A percentile compares a stretch with the other conserved stretches of the same genome.
Conservation (phyloP, 2,329 filamentous ascomycete genomes). For the Talaromyces islandicus region DNA sequence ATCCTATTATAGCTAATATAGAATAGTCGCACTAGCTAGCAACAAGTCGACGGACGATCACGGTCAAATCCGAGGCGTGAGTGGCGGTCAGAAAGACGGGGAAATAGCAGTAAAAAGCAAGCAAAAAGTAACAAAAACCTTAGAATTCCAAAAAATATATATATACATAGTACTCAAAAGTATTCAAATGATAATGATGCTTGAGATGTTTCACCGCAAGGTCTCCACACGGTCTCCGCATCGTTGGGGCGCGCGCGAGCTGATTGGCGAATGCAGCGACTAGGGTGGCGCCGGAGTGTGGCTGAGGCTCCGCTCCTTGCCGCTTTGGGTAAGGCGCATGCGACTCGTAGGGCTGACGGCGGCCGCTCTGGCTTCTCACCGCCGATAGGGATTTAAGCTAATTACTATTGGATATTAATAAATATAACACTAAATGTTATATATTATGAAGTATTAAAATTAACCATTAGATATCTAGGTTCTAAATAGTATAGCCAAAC, state of each 20-base stretch:
- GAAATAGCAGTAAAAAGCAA: not conserved
- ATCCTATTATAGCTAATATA: not conserved
- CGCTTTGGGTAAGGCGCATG: not conserved
- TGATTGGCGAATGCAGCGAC: not conserved
- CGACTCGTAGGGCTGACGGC: conserved; percentile 10
- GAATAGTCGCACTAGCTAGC: not conserved
- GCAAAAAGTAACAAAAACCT: not conserved
- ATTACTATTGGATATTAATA: too few relatives aligned
- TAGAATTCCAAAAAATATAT: not conserved
- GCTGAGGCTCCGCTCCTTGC: conserved; percentile 5
- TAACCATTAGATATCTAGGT: too few relatives aligned
- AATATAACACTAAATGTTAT: too few relatives aligned
- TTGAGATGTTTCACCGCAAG: not conserved
- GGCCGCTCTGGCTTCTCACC: conserved; percentile 5
- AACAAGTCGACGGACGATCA: not conserved
- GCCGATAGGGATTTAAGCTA: not conserved
- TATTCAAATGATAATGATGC: not conserved
- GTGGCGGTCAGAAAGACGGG: not conserved
- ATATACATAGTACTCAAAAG: not conserved
- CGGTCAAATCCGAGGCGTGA: not conserved
- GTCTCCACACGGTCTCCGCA: not conserved
- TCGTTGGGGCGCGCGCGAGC: not conserved
- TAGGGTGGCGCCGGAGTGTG: conserved; percentile 10
- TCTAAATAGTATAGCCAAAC: too few relatives aligned
- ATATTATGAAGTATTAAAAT: too few relatives aligned